These are phyloP conservation scores for Wickerhamomyces rabaulensis DNA, from an alignment of 805 yeast species.

Conservation along the genomic window DNA sequence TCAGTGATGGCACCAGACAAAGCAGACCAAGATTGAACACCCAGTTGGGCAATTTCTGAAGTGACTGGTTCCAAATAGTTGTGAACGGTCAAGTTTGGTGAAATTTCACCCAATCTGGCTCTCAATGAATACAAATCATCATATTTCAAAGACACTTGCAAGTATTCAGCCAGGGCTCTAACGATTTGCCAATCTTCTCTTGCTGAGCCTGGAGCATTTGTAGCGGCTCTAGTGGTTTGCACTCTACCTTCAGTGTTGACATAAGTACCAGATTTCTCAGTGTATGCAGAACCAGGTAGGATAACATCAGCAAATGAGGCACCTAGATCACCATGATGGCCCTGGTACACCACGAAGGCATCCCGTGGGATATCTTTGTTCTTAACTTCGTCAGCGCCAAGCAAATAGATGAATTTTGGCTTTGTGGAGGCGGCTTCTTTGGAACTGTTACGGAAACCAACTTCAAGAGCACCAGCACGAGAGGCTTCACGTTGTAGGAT, in stretches of 20 bases:
- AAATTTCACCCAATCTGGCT: slow-evolving; percentile 64
- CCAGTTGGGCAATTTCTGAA: slow-evolving; percentile 49
- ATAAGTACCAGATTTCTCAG: slow-evolving; percentile 79
- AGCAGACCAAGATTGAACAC: slow-evolving; percentile 39
- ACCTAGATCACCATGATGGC: slow-evolving; percentile 88
- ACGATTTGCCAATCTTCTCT: slow-evolving; percentile 90
- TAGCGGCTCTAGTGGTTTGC: slow-evolving; percentile 80
- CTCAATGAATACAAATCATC: slow-evolving; percentile 67
- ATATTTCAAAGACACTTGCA: slow-evolving; percentile 67
- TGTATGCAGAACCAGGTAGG: slow-evolving; percentile 83
- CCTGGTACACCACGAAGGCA: slow-evolving; percentile 85
- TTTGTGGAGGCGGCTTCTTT: slow-evolving; percentile 35
- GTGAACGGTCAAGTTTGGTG: slow-evolving; percentile 75
- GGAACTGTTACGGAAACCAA: slow-evolving; percentile 57
- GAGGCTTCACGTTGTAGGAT: slow-evolving; percentile 81
- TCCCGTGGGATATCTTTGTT: slow-evolving; percentile 70
- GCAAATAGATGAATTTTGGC: slow-evolving; percentile 73
- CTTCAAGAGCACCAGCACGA: slow-evolving; percentile 81
- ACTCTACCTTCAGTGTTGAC: slow-evolving; percentile 90
- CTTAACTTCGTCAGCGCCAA: slow-evolving; percentile 79
- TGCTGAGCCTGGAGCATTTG: slow-evolving; percentile 82
- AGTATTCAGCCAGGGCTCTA: slow-evolving; percentile 76
- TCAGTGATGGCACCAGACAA: slow-evolving; percentile 38
- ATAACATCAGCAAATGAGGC: slow-evolving; percentile 86
- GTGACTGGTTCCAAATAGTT: slow-evolving; percentile 70